Conservation (phyloP, 441 rosid genomes). For the Euphorbia schlechtendalii region DNA sequence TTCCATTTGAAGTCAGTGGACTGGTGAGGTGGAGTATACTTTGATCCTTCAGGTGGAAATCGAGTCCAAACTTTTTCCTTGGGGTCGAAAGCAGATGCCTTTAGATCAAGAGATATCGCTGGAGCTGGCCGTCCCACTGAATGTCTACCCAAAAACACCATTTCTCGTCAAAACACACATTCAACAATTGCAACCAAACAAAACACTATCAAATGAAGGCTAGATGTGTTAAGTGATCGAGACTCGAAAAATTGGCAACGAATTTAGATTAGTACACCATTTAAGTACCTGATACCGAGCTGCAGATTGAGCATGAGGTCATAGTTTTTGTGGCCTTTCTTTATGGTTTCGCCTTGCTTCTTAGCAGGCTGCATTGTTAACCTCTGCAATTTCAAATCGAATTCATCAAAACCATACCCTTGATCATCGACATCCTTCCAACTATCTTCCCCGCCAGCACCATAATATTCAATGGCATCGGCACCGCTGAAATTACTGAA, state of each 20-base stretch:
- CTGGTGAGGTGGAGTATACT: constrained; percentile 93
- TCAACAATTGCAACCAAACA: neutral
- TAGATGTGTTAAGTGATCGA: neutral
- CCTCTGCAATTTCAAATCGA: constrained; percentile 23
- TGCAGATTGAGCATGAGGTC: constrained; percentile 98
- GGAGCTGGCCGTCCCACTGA: constrained; percentile 95
- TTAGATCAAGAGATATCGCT: constrained; percentile 73
- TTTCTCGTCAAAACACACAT: neutral
- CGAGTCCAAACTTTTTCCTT: constrained; percentile 95
- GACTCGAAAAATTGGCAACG: no score
- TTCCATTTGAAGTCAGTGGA: constrained; percentile 96
- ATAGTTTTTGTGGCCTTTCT: constrained; percentile 90
- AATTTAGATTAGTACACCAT: neutral
- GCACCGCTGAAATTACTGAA: constrained; percentile 35
- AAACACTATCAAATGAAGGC: neutral
- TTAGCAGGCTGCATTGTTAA: constrained; percentile 44
- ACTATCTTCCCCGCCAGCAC: constrained; percentile 23
- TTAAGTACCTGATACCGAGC: constrained; percentile 78
- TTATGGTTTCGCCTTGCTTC: constrained; percentile 75
- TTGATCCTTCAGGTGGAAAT: constrained; percentile 91
- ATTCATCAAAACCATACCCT: constrained; percentile 41
- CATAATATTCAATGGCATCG: constrained; percentile 3
- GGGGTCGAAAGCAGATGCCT: constrained; percentile 87
- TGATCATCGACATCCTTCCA: constrained; percentile 32
- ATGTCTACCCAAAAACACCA: constrained; percentile 39